Evolutionary conservation across 495 filamentous ascomycete genomes (phyloP).

Genomic region (Hypoxylon subgilvum): DNA sequence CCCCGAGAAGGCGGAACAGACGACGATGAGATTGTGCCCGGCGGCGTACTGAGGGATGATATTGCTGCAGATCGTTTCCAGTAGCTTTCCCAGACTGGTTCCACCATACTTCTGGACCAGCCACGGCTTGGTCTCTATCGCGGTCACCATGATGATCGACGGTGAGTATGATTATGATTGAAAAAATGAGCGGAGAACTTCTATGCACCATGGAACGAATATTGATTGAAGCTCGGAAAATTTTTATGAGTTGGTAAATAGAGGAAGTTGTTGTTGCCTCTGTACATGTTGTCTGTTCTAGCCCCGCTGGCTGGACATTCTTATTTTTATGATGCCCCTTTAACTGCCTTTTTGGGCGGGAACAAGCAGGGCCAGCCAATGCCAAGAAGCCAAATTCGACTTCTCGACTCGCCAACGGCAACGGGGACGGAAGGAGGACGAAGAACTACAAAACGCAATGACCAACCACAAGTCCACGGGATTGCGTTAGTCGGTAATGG

Average conservation of each 20-base stretch:
- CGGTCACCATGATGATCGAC: conserved; percentile 19
- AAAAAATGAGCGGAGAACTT: neutral
- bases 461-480: conserved; percentile 26
- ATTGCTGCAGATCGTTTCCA: conserved; percentile 43
- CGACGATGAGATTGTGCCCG: conserved; percentile 44
- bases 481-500: conserved; percentile 25
- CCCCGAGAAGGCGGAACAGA: conserved; percentile 44
- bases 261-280: conserved; percentile 11
- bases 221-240: no score
- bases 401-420: conserved; percentile 1
- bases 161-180: conserved; percentile 25
- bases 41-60: conserved; percentile 46
- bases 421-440: conserved; percentile 28
- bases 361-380: conserved; percentile 8
- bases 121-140: conserved; percentile 41
- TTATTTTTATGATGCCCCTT: conserved; percentile 21
- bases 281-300: conserved; percentile 10
- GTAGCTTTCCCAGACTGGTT: conserved; percentile 49
- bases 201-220: neutral
- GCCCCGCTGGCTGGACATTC: conserved; percentile 9
- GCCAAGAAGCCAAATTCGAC: conserved; percentile 10
- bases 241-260: no score
- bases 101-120: conserved; percentile 55
- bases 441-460: neutral
- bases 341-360: conserved; percentile 29